These are phyloP conservation scores for Serendipita sp. DNA, from an alignment of 768 basidiomycete species.

Conservation along the genomic window DNA sequence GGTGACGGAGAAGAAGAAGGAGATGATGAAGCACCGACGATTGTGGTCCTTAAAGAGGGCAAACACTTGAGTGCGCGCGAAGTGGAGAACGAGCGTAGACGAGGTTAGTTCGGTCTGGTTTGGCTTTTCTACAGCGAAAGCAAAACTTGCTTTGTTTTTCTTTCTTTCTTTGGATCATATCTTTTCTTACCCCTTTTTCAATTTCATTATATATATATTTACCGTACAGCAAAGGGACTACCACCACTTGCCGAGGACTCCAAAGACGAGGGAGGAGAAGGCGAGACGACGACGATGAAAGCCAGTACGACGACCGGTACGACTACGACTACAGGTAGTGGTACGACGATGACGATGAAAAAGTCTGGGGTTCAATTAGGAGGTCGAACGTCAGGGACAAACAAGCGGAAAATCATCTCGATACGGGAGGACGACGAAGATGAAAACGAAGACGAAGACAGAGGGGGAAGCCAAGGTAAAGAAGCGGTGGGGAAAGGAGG, in stretches of 20 bases:
- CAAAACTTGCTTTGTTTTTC: too few relatives aligned
- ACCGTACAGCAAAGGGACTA: not conserved
- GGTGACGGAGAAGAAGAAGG: conserved; percentile 49
- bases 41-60: conserved; percentile 76
- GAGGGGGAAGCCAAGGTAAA: not conserved
- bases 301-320: not conserved
- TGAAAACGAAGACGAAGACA: not conserved
- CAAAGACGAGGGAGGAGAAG: not conserved
- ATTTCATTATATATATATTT: not conserved
- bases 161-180: not conserved
- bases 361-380: not conserved
- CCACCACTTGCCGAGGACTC: not conserved
- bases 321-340: not conserved
- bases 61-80: conserved; percentile 72
- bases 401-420: not conserved
- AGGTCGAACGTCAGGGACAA: not conserved
- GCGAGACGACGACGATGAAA: not conserved
- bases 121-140: not conserved
- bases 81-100: conserved; percentile 58
- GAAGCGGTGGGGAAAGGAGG: not conserved
- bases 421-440: not conserved
- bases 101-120: conserved; percentile 30
- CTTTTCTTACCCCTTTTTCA: too few relatives aligned
- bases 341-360: not conserved
- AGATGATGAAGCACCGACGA: conserved; percentile 69